Evolutionary conservation across 1,139 yeast species (phyloP).

Genomic region (Lizanozyma gosingica): DNA sequence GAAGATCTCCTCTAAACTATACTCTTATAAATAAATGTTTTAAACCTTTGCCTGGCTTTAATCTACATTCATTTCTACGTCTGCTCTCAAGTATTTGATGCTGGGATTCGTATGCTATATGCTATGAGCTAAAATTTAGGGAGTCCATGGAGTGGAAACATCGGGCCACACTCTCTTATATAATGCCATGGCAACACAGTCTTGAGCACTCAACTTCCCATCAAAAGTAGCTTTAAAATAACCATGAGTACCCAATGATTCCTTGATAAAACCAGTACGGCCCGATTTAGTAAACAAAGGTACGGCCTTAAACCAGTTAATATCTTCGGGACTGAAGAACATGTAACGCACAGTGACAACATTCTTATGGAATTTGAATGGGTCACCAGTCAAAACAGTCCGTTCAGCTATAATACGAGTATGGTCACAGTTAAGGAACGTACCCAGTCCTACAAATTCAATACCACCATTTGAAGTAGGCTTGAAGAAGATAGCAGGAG

Average conservation of each 20-base stretch:
- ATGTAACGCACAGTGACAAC: slow-evolving; percentile 92
- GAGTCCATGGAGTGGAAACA: slow-evolving; percentile 25
- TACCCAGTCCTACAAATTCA: slow-evolving; percentile 81
- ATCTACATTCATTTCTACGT: too few species aligned
- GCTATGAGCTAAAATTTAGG: slow-evolving; percentile 2
- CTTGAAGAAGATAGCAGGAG: slow-evolving; percentile 72
- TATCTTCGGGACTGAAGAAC: slow-evolving; percentile 92
- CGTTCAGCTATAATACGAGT: slow-evolving; percentile 82
- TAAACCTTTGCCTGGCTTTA: too few species aligned
- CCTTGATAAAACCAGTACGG: slow-evolving; percentile 88
- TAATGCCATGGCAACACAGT: slow-evolving; percentile 87
- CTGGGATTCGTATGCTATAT: too few species aligned
- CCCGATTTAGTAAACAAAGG: slow-evolving; percentile 92
- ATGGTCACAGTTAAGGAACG: slow-evolving; percentile 81
- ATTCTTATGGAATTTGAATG: slow-evolving; percentile 88
- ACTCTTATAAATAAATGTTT: too few species aligned
- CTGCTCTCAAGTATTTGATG: too few species aligned
- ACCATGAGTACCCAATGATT: slow-evolving; percentile 96
- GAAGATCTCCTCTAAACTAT: too few species aligned
- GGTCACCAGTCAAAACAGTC: slow-evolving; percentile 85
- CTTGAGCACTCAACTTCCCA: slow-evolving; percentile 84
- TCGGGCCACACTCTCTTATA: slow-evolving; percentile 92
- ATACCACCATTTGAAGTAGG: slow-evolving; percentile 32
- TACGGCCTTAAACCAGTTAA: slow-evolving; percentile 81
- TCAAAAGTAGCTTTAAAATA: slow-evolving; percentile 95